phyloP scores from a whole-genome alignment of 2,329 filamentous ascomycete genomes.

The Pezicula rhizophila region DNA sequence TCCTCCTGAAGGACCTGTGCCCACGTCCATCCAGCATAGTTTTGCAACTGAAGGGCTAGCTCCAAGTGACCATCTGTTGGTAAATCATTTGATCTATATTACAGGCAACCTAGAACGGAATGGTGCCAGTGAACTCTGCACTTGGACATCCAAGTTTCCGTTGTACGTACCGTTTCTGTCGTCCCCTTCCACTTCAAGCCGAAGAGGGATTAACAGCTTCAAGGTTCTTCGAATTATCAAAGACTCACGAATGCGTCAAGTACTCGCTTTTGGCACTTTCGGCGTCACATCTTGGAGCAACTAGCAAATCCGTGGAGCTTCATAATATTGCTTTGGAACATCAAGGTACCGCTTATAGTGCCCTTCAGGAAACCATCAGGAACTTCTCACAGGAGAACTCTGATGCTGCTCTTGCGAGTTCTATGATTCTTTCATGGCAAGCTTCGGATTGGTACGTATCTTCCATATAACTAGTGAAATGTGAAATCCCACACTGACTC shows the following conservation, averaged over 20 bases:
- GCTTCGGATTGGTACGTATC: constrained; percentile 8
- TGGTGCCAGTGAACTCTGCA: neutral
- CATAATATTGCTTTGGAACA: neutral
- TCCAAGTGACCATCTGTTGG: neutral
- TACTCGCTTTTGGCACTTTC: neutral
- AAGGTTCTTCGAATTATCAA: neutral
- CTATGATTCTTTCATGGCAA: constrained; percentile 9
- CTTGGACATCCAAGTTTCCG: neutral
- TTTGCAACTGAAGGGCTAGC: neutral
- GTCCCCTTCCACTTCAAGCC: neutral
- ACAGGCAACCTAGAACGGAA: neutral
- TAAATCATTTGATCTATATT: neutral
- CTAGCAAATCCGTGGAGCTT: neutral
- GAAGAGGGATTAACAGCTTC: neutral
- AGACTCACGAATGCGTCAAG: neutral
- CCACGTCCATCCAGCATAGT: neutral
- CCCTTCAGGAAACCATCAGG: constrained; percentile 7
- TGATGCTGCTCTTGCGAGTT: constrained; percentile 10
- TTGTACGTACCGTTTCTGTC: neutral
- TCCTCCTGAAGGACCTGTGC: neutral
- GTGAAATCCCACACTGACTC: neutral
- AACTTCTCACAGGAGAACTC: constrained; percentile 9
- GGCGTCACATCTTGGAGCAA: neutral
- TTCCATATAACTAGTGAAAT: neutral
- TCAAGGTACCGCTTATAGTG: neutral